Conservation (phyloP, 257 asterid species). For the Solanum chmielewskii region DNA sequence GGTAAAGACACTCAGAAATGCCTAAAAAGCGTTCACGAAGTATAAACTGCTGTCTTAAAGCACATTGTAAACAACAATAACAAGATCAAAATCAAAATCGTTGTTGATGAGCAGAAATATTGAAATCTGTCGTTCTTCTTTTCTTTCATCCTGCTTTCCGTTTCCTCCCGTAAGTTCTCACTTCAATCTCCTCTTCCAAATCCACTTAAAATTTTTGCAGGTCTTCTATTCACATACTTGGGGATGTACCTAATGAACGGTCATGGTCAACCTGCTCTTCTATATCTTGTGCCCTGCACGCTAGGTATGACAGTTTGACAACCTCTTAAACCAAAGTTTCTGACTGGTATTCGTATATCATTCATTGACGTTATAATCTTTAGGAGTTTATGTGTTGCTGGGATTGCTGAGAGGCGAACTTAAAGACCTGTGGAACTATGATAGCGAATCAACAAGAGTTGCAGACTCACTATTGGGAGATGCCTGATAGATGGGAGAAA, state of each 20-base stretch:
- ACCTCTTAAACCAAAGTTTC: not conserved
- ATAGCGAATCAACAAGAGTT: not conserved
- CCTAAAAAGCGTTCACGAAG: not conserved
- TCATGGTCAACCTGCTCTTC: slow-evolving; percentile 58
- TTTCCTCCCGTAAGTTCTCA: not conserved
- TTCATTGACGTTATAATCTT: not conserved
- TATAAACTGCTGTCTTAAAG: not conserved
- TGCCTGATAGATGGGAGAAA: not conserved
- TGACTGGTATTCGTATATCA: not conserved
- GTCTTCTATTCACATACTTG: slow-evolving; percentile 31
- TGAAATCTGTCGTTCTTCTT: not conserved
- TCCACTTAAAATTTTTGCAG: slow-evolving; percentile 7
- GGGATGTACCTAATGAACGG: slow-evolving; percentile 46
- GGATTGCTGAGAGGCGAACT: slow-evolving; percentile 36
- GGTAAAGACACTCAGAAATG: not conserved
- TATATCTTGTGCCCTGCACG: slow-evolving; percentile 55
- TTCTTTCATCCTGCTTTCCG: not conserved
- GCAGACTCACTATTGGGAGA: not conserved
- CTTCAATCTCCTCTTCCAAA: not conserved
- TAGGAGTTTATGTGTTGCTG: slow-evolving; percentile 26
- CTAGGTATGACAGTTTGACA: slow-evolving; percentile 21
- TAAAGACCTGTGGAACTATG: slow-evolving; percentile 27
- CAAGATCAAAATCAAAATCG: not conserved
- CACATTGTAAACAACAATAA: not conserved
- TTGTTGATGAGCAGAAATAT: not conserved